A percentile compares a stretch with the other conserved stretches of the same genome.
phyloP scores from a whole-genome alignment of 257 asterid genomes.

The Nicotiana tabacum region DNA sequence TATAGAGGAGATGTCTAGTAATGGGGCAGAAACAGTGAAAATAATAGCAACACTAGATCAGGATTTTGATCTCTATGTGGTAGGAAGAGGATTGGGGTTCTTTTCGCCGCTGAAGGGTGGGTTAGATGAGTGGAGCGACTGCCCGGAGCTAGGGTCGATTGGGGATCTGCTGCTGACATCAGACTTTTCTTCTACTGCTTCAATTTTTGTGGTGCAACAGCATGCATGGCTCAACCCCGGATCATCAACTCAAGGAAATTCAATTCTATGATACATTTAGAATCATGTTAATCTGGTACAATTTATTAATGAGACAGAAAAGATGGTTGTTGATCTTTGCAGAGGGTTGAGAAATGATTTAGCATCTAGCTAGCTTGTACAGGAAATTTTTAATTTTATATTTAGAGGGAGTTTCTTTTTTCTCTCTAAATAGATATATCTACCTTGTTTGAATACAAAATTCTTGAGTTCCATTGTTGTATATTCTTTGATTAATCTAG shows the following conservation, averaged over 20 bases:
- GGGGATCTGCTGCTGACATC: constrained; percentile 28
- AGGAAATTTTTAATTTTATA: neutral
- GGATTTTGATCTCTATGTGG: constrained; percentile 18
- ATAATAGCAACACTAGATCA: constrained; percentile 9
- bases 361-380: constrained; percentile 3
- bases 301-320: neutral
- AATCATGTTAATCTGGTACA: neutral
- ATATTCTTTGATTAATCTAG: neutral
- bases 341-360: neutral
- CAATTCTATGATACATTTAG: neutral
- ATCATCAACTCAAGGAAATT: neutral
- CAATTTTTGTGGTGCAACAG: constrained; percentile 26
- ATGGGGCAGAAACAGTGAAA: constrained; percentile 23
- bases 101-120: constrained; percentile 23
- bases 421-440: neutral
- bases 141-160: constrained; percentile 24
- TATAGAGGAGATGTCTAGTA: constrained; percentile 16
- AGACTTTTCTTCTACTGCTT: constrained; percentile 19
- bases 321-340: neutral
- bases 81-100: constrained; percentile 22
- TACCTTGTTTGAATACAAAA: neutral
- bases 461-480: neutral
- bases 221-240: constrained; percentile 4
- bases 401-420: neutral
- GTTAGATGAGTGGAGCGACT: constrained; percentile 27